Evolutionary conservation across 2,329 filamentous ascomycete species (phyloP).

Genomic region (Curvularia lunata): DNA sequence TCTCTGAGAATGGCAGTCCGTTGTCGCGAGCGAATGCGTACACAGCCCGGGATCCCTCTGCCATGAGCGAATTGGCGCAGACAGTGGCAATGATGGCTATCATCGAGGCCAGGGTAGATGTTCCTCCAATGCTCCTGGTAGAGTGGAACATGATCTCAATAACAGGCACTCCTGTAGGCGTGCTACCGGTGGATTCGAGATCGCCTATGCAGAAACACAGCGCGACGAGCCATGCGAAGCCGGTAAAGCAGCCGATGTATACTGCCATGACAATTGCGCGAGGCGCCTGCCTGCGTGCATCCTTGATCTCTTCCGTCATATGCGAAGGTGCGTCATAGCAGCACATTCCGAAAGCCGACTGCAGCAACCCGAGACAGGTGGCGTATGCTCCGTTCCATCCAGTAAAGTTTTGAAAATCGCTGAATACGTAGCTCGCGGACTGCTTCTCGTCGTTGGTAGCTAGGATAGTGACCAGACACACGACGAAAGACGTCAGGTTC

Average conservation of each 20-base stretch:
- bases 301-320: conserved; percentile 63
- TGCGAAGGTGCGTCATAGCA: conserved; percentile 58
- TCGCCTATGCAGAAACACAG: conserved; percentile 52
- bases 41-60: conserved; percentile 55
- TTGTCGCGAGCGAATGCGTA: conserved; percentile 60
- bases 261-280: conserved; percentile 51
- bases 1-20: conserved; percentile 59
- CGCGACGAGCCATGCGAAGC: conserved; percentile 50
- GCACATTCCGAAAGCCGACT: conserved; percentile 63
- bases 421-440: conserved; percentile 61
- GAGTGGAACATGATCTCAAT: conserved; percentile 62
- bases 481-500: conserved; percentile 61
- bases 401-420: conserved; percentile 61
- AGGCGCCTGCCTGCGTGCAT: conserved; percentile 59
- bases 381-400: conserved; percentile 60
- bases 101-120: conserved; percentile 55
- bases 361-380: conserved; percentile 61
- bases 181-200: conserved; percentile 54
- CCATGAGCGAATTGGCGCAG: conserved; percentile 55
- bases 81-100: conserved; percentile 58
- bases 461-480: conserved; percentile 60
- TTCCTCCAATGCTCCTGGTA: conserved; percentile 53
- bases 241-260: conserved; percentile 50
- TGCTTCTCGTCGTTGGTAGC: conserved; percentile 62
- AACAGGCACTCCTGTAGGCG: conserved; percentile 58